These are phyloP conservation scores for Cenchrus americanus DNA, from an alignment of 176 grass and related monocot genomes.

Conservation along the genomic window DNA sequence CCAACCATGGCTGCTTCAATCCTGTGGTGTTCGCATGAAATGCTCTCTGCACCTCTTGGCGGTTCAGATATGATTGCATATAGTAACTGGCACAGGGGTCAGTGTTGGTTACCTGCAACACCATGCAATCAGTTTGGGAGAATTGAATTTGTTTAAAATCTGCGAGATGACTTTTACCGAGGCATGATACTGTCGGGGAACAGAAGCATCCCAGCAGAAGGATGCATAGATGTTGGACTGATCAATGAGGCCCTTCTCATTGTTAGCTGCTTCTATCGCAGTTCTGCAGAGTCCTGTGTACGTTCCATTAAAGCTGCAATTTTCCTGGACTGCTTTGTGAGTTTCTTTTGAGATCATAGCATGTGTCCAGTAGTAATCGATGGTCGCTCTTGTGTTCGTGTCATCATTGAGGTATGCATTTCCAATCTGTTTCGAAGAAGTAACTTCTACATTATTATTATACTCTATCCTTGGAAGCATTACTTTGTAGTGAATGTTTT, in stretches of 20 bases:
- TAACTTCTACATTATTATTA: conserved; percentile 12
- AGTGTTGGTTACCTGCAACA: conserved; percentile 38
- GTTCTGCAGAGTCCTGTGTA: conserved; percentile 26
- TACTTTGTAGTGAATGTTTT: not conserved
- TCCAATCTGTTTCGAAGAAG: conserved; percentile 43
- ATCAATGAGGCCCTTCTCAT: conserved; percentile 35
- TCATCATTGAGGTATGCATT: conserved; percentile 56
- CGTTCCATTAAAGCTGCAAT: conserved; percentile 55
- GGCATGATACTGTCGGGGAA: conserved; percentile 19
- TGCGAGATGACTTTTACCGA: conserved; percentile 31
- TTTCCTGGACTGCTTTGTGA: conserved; percentile 40
- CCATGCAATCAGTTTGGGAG: conserved; percentile 30
- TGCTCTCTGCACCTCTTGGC: conserved; percentile 52
- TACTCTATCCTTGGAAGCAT: conserved; percentile 8
- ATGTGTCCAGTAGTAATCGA: conserved; percentile 63
- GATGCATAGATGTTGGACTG: conserved; percentile 46
- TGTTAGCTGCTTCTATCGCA: conserved; percentile 30
- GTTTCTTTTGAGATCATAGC: conserved; percentile 60
- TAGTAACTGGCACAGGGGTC: conserved; percentile 47
- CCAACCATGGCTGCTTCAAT: conserved; percentile 44
- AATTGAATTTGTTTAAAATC: conserved; percentile 23
- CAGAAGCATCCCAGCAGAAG: conserved; percentile 32
- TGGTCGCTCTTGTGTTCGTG: conserved; percentile 44
- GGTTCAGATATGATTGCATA: conserved; percentile 54
- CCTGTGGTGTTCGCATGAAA: conserved; percentile 50